Evolutionary conservation across 352 stramenopile species (phyloP), one percentile per base, ranked within the genome.

Genomic region (Globisporangium nagaii): DNA sequence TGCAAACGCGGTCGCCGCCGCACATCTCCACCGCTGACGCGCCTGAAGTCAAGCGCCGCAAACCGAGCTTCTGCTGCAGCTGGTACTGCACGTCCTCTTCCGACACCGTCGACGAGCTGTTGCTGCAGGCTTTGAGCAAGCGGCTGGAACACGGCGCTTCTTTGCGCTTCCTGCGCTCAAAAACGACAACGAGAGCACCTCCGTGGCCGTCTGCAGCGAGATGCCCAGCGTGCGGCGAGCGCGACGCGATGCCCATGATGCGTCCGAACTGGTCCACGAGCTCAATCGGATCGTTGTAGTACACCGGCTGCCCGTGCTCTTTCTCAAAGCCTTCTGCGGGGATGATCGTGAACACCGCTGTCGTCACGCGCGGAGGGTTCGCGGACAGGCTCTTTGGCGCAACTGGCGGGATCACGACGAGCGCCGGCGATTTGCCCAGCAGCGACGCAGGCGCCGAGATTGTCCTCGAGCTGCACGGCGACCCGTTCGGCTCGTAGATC

Each of bases 261-360:
- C 65, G 68, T 8, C 66, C 65, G 35, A 57, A 42, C 51, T 69
- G 60, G 37, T 74, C 66, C 25, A 64, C 46, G 24, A 77, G 63
- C 39, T 67, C 45, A 34, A 77, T 62, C n/a, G 68, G 68, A 13
- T 75, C 68, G 42, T 70, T 70, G 46, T 74, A 77, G 54, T 61
- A 73, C 53, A 77, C 68, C 1, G 68, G 68, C 37, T 77, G 65
- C 3, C 57, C 65, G 2, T 47, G 56, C 19, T 69, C 58, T 41
- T 77, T 77, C 11, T 64, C 68, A 20, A 77, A 77, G 2, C 68
- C 68, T 35, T 71, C 65, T 22, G 68, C 65, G 2, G 68, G 68
- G 10, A 74, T 53, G 37, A 73, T 34, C 17, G 63, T 74, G 53
- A 76, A 71, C 22, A 76, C 53, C 17, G 53, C 68, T n/a, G 53